These are phyloP conservation scores for Phytophthora foliorum DNA, from an alignment of 352 stramenopile species.

Conservation along the genomic window DNA sequence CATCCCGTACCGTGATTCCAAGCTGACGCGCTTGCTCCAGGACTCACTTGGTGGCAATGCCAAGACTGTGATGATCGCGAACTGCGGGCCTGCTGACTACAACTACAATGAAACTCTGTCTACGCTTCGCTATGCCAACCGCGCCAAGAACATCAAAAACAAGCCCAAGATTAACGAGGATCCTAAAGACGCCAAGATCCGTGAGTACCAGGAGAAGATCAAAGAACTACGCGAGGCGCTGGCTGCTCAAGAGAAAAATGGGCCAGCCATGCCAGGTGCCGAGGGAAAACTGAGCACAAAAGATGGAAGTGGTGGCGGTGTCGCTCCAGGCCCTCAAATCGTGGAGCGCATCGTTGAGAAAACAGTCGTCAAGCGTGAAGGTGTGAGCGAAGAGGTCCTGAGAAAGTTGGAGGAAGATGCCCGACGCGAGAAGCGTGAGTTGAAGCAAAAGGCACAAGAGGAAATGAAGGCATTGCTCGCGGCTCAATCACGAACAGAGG, in stretches of 20 bases:
- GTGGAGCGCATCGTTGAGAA: constrained; percentile 80
- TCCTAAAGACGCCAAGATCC: constrained; percentile 74
- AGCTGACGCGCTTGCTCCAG: constrained; percentile 90
- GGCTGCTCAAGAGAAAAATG: constrained; percentile 68
- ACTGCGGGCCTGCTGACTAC: constrained; percentile 96
- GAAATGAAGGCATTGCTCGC: constrained; percentile 89
- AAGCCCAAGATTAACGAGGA: constrained; percentile 95
- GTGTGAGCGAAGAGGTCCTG: constrained; percentile 82
- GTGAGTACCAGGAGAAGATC: constrained; percentile 74
- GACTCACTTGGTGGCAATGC: constrained; percentile 96
- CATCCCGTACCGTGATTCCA: constrained; percentile 94
- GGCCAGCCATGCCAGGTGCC: constrained; percentile 4
- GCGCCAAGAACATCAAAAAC: constrained; percentile 96
- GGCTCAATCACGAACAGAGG: constrained; percentile 88
- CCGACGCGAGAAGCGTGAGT: constrained; percentile 72
- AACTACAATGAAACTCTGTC: constrained; percentile 97
- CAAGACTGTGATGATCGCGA: constrained; percentile 98
- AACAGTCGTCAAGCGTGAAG: constrained; percentile 79
- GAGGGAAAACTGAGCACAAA: constrained; percentile 31
- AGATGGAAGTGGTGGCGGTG: constrained; percentile 29
- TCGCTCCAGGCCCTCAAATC: constrained; percentile 52
- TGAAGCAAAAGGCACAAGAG: constrained; percentile 76
- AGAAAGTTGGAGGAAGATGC: constrained; percentile 83
- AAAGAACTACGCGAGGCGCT: constrained; percentile 63
- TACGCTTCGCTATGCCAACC: constrained; percentile 95